Evolutionary conservation across 2,329 filamentous ascomycete genomes (phyloP).

Genomic region (Sarocladium kiliense): DNA sequence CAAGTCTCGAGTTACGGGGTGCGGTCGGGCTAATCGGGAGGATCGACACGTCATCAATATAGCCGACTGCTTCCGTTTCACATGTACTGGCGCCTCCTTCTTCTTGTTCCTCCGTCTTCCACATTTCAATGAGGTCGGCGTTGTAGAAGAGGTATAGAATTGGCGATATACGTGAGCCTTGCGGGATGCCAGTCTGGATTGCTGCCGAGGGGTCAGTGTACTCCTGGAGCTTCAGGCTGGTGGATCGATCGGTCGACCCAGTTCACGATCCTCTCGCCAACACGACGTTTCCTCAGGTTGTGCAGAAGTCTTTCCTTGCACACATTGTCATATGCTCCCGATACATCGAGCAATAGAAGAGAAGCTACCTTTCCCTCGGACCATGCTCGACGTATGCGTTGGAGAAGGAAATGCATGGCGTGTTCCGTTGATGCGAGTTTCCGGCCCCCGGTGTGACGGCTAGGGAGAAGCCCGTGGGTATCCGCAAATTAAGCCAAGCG

Average conservation of each 20-base stretch:
- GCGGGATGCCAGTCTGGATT: no score
- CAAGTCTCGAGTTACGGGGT: not conserved
- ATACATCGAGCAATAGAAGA: not conserved
- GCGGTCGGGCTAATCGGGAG: not conserved
- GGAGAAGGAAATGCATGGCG: not conserved
- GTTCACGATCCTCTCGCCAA: not conserved
- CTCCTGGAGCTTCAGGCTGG: not conserved
- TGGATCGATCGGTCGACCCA: not conserved
- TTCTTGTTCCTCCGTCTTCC: not conserved
- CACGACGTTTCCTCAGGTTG: not conserved
- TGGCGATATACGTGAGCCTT: no score
- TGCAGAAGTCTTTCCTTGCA: not conserved
- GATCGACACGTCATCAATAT: not conserved
- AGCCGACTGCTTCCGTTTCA: not conserved
- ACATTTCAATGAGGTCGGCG: not conserved
- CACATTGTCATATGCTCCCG: not conserved
- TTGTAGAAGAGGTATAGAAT: not conserved
- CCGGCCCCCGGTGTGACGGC: no score
- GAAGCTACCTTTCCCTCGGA: not conserved
- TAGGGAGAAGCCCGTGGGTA: not conserved
- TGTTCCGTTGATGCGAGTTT: no score
- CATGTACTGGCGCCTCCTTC: not conserved
- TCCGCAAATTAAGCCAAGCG: not conserved
- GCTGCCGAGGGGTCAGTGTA: not conserved
- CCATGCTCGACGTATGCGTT: not conserved